Conservation (phyloP, 1,284 basidiomycete genomes). For the Boletus semigastroideus region DNA sequence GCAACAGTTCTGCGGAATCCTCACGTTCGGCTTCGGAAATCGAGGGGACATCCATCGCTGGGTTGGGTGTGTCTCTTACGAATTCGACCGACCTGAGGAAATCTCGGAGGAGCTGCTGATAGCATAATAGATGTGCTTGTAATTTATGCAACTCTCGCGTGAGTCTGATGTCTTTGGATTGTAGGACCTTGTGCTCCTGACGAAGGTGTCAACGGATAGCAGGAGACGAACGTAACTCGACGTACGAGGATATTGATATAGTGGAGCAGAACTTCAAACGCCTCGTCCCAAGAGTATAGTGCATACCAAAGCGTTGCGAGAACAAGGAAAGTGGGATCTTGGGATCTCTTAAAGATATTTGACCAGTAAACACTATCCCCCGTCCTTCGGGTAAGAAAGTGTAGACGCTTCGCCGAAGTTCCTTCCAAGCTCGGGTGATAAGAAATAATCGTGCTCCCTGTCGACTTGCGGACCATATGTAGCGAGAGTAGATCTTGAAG, state of each 20-base stretch:
- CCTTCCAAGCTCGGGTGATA: conserved; percentile 35
- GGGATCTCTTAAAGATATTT: conserved; percentile 44
- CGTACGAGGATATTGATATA: conserved; percentile 48
- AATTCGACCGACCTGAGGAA: conserved; percentile 51
- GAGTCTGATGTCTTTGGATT: conserved; percentile 35
- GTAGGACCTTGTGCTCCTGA: conserved; percentile 46
- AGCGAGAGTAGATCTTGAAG: conserved; percentile 38
- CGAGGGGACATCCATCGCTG: conserved; percentile 35
- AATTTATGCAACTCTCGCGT: conserved; percentile 51
- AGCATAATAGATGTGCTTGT: conserved; percentile 52
- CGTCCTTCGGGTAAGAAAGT: conserved; percentile 33
- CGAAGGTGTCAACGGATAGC: background rate
- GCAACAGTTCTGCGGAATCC: conserved; percentile 33
- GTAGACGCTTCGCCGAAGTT: conserved; percentile 36
- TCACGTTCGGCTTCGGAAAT: conserved; percentile 19
- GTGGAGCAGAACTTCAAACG: conserved; percentile 46
- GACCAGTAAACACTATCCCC: conserved; percentile 52
- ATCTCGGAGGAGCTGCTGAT: conserved; percentile 49
- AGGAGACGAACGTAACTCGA: background rate
- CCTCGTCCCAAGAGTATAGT: conserved; percentile 58
- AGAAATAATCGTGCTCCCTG: conserved; percentile 41
- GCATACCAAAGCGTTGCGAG: conserved; percentile 56
- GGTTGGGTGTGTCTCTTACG: conserved; percentile 45
- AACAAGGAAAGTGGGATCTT: conserved; percentile 54
- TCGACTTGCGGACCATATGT: conserved; percentile 39